Percentiles rank a stretch among this genome's conserved stretches.
phyloP scores from a whole-genome alignment of 345 rosid species.

The Populus euphratica region DNA sequence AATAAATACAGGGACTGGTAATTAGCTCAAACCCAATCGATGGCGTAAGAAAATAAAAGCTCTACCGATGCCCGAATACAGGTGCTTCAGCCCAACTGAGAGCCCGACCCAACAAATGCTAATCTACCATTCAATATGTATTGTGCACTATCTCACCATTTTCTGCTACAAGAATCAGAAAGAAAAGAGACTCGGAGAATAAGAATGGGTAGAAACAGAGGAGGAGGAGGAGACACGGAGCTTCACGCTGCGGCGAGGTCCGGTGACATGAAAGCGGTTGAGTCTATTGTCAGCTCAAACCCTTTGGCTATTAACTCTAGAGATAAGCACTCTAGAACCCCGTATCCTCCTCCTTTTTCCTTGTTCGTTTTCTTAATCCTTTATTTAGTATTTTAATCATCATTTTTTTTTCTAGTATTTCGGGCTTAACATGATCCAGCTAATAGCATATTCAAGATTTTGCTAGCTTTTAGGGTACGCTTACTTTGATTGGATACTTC shows the following conservation, averaged over 20 bases:
- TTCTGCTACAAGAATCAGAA: background rate
- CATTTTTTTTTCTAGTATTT: too few species aligned
- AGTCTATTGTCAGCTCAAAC: slow-evolving; percentile 51
- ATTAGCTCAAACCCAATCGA: too few species aligned
- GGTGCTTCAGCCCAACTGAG: background rate
- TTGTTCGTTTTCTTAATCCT: background rate
- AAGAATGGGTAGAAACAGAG: background rate
- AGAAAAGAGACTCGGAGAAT: too few species aligned
- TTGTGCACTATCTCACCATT: too few species aligned
- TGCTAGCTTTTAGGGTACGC: background rate
- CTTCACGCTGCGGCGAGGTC: slow-evolving; percentile 90
- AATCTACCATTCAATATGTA: too few species aligned
- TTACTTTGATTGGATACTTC: background rate
- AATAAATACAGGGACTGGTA: too few species aligned
- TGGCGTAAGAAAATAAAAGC: too few species aligned
- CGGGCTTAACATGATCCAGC: background rate
- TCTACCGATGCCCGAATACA: too few species aligned
- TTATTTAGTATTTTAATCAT: background rate
- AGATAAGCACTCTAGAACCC: slow-evolving; percentile 95
- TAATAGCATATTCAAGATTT: background rate
- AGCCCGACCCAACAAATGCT: background rate
- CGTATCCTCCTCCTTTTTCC: slow-evolving; percentile 56
- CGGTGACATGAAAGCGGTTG: slow-evolving; percentile 67
- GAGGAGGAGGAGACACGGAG: slow-evolving; percentile 29
- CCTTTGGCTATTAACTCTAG: slow-evolving; percentile 72